Percentiles rank a stretch among this genome's conserved stretches.
Conservation (phyloP, 192 early-diverging fungal species). For the Nowakowskiella sp. region DNA sequence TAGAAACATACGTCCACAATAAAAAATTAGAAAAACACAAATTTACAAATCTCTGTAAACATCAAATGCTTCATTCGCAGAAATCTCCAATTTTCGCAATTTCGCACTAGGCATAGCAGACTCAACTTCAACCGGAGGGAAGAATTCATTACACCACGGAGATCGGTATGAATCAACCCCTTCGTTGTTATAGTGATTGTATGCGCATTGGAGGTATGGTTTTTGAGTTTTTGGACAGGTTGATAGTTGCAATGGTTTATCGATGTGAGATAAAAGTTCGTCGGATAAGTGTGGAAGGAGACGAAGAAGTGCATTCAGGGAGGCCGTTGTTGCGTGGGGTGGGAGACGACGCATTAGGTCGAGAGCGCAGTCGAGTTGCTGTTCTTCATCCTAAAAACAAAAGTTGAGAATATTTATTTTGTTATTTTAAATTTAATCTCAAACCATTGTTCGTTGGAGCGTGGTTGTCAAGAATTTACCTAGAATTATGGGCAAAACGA, state of each 20-base stretch:
- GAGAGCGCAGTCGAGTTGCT: slow-evolving; percentile 82
- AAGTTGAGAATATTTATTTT: no score
- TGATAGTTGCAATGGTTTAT: slow-evolving; percentile 82
- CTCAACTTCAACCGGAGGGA: slow-evolving; percentile 62
- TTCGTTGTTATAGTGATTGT: slow-evolving; percentile 50
- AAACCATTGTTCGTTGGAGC: no score
- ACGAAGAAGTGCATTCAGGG: slow-evolving; percentile 72
- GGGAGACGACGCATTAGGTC: slow-evolving; percentile 96
- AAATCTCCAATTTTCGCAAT: slow-evolving; percentile 79
- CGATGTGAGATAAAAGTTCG: slow-evolving; percentile 82
- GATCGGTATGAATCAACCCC: slow-evolving; percentile 50
- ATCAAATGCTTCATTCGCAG: slow-evolving; percentile 92
- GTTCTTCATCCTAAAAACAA: background rate
- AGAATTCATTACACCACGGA: slow-evolving; percentile 94
- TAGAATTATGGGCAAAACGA: no score
- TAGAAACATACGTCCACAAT: slow-evolving; percentile 1
- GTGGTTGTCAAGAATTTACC: no score
- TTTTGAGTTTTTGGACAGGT: slow-evolving; percentile 61
- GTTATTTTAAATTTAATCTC: no score
- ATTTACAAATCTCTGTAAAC: slow-evolving; percentile 89
- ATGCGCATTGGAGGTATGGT: slow-evolving; percentile 88
- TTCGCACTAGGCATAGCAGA: slow-evolving; percentile 67
- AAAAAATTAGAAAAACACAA: background rate
- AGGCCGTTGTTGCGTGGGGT: slow-evolving; percentile 83
- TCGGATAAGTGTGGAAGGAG: slow-evolving; percentile 80